Base-by-base conservation (phyloP, 257 asterid genomes). In the Gentiana dahurica region DNA sequence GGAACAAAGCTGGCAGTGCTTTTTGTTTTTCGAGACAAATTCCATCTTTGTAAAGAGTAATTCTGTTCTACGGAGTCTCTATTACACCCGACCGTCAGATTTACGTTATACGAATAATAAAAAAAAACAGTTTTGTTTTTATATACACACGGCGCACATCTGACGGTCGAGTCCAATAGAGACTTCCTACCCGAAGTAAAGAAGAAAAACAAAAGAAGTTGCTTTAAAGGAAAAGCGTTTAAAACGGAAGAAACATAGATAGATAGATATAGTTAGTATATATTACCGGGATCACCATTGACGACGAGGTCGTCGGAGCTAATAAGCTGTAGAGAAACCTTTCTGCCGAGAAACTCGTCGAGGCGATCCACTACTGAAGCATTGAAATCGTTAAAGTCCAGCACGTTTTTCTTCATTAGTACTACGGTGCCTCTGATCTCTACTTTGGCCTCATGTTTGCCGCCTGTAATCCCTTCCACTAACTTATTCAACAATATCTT, bases 281-380 rank as follows among this genome's bases (percentile, higher is more conserved):
- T 24, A 24, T 32, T 3, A 73, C 80, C 75, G 7, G 63, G 54
- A 13, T 68, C 63, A 41, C 32, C 57, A 57, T 51, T 50, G 43
- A 66, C 53, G 13, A 65, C 63, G 36, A n/a, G 54, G 54, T 51
- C 48, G 43, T 64, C 53, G 13, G 72, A 51, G 59, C 73, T 68
- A 48, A 89, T 59, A 65, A 89, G 94, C 65, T 79, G 80, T 55
- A 89, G 52, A 35, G 73, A 70, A 0, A 89, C 89, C 75, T 73
- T 86, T 48, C 64, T 68, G 0, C 94, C 87, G 33, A 60, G 47
- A 5, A 83, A 6, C 46, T 89, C 97, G 51, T 76, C 81, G 4
- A 76, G 1, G 10, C 77, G 70, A 55, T 86, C 94, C 64, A 68
- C 12, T 12, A 68, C 60, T 1, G 89, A 70, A 7, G 84, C 82